phyloP scores from a whole-genome alignment of 345 rosid genomes.

The Draba incana region DNA sequence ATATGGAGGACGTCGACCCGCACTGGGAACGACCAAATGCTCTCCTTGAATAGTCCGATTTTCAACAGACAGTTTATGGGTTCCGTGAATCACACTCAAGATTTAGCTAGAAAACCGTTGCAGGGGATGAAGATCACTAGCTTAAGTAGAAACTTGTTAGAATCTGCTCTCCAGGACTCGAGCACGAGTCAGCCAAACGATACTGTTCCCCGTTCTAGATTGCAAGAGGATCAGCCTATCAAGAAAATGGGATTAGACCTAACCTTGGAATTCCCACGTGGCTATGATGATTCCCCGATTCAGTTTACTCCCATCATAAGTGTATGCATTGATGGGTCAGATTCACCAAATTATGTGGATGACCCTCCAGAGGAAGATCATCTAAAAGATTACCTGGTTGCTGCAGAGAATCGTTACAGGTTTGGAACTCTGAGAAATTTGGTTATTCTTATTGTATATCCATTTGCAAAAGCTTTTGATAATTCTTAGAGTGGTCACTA shows the following conservation, averaged over 20 bases:
- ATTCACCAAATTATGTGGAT: conserved; percentile 37
- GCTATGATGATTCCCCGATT: conserved; percentile 46
- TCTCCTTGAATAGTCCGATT: conserved; percentile 54
- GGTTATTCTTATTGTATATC: not conserved
- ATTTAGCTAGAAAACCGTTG: conserved; percentile 48
- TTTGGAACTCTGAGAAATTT: conserved; percentile 36
- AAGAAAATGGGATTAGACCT: conserved; percentile 57
- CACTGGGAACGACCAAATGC: conserved; percentile 39
- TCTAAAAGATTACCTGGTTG: conserved; percentile 50
- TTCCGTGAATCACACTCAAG: conserved; percentile 47
- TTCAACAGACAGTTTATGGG: conserved; percentile 53
- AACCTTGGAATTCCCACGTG: conserved; percentile 69
- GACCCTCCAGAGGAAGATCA: conserved; percentile 46
- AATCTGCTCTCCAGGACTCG: conserved; percentile 73
- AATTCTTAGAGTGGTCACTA: not conserved
- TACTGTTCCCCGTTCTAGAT: conserved; percentile 43
- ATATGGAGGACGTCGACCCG: conserved; percentile 63
- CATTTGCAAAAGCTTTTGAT: not conserved
- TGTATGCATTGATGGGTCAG: conserved; percentile 59
- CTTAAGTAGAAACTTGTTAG: conserved; percentile 60
- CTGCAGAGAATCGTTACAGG: conserved; percentile 87
- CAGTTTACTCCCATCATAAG: conserved; percentile 60
- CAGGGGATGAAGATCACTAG: conserved; percentile 59
- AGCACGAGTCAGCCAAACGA: conserved; percentile 46
- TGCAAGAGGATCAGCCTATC: conserved; percentile 49